These are phyloP conservation scores for Boletellus emodensis DNA, from an alignment of 768 basidiomycete species.

Conservation along the genomic window DNA sequence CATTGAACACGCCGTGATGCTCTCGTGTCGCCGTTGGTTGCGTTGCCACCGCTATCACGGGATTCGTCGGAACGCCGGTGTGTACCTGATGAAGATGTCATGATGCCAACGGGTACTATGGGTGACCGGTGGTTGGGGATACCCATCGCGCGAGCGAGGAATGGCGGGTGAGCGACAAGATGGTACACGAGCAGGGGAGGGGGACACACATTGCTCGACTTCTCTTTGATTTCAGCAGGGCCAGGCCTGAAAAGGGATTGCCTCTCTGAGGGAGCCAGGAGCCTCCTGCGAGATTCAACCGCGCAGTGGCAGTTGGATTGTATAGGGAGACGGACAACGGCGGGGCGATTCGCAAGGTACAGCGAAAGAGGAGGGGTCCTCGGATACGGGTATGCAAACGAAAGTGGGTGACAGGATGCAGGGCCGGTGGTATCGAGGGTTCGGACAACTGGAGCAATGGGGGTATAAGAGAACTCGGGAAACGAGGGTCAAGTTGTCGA, in stretches of 20 bases:
- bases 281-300: too few relatives aligned
- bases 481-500: neutral
- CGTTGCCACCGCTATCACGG: conserved; percentile 16
- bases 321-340: neutral
- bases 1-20: conserved; percentile 54
- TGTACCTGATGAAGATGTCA: conserved; percentile 13
- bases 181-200: too few relatives aligned
- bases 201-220: conserved; percentile 7
- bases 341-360: too few relatives aligned
- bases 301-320: neutral
- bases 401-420: neutral
- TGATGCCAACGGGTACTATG: conserved; percentile 10
- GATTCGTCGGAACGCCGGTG: conserved; percentile 5
- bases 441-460: neutral
- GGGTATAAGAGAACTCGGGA: neutral
- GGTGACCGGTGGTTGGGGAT: conserved; percentile 5
- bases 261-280: too few relatives aligned
- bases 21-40: conserved; percentile 32
- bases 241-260: neutral
- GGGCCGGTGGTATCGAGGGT: neutral
- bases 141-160: neutral
- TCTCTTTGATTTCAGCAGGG: neutral
- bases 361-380: neutral
- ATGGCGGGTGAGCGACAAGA: neutral
- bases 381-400: neutral